Evolutionary conservation across 257 asterid species (phyloP), one percentile per base, ranked within the genome.

Genomic region (Agastache rugosa): DNA sequence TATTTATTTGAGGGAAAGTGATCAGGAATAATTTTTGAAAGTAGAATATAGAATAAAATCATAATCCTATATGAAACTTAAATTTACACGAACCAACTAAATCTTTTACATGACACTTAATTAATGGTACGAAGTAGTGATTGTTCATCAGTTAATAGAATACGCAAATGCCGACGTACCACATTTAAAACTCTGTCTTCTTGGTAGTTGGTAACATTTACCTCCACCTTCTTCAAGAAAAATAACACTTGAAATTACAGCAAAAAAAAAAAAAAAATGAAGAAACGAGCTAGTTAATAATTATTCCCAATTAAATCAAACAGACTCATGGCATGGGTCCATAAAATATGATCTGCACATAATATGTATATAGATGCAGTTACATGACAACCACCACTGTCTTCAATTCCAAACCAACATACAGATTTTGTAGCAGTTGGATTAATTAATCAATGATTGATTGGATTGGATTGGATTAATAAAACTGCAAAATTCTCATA

Each of bases 151-250:
- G 15, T 53, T 19, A 53, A 8, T n/a, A 51, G 23, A 51, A 5
- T 50, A 8, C 56, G 17, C 56, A 9, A 19, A 54, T 31, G 16
- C 31, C 61, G 16, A 54, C 3, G 29, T 11, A 23, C 37, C 63
- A 23, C 63, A 56, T 23, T 56, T 56, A 56, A 22, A 25, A 23
- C 63, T 27, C 63, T 23, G 63, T 10, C 63, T 56, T 56, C 17
- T 56, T 25, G 63, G 63, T 56, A 23, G 63, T 56, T 56, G 63
- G 35, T 25, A 25, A 11, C 63, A 56, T 56, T 56, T 56, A 56
- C 17, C 37, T 23, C 35, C 35, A 4, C n/a, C 34, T 22, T 56
- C 63, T 56, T 56, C 17, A 56, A 56, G 17, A 56, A 56, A 56
- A 23, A 56, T 22, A 56, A 56, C 61, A 54, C 11, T 54, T 54